Evolutionary conservation across 2,329 filamentous ascomycete genomes (phyloP).

Genomic region (Chrysosphaeria jannelii): DNA sequence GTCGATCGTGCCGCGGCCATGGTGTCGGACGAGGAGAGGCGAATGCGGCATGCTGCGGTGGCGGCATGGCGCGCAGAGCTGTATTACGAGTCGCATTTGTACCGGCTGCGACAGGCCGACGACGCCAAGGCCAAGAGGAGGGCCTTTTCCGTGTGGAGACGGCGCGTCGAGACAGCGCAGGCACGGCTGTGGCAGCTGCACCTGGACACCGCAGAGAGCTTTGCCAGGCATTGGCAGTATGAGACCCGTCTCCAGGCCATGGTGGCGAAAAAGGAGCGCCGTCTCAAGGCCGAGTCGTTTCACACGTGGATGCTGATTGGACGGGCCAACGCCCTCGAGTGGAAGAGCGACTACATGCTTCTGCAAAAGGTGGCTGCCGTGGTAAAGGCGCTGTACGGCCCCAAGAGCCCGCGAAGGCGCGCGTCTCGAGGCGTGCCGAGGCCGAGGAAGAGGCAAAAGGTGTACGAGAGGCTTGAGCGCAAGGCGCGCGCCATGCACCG

Average conservation of each 20-base stretch:
- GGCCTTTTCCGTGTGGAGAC: conserved; percentile 1
- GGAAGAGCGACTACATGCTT: conserved; percentile 5
- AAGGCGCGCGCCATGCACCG: too few species aligned
- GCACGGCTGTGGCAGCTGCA: conserved; percentile 1
- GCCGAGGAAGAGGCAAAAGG: too few species aligned
- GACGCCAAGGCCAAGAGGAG: background rate
- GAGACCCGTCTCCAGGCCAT: conserved; percentile 6
- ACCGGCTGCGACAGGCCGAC: background rate
- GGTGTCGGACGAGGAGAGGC: conserved; percentile 2
- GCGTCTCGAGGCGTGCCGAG: too few species aligned
- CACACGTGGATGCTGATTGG: conserved; percentile 7
- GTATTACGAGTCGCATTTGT: conserved; percentile 2
- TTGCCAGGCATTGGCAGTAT: conserved; percentile 6
- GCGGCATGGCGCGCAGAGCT: conserved; percentile 3
- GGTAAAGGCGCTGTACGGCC: background rate
- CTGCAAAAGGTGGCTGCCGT: conserved; percentile 1
- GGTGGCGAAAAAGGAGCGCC: conserved; percentile 3
- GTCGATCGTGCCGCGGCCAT: conserved; percentile 1
- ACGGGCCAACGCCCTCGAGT: too few species aligned
- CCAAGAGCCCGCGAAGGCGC: too few species aligned
- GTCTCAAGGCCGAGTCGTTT: conserved; percentile 5
- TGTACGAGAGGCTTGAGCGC: too few species aligned
- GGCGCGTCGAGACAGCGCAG: conserved; percentile 1
- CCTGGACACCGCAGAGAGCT: conserved; percentile 4
- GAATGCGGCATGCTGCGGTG: conserved; percentile 1